phyloP scores from a whole-genome alignment of 2,329 filamentous ascomycete genomes.

The Alternaria conjuncta region DNA sequence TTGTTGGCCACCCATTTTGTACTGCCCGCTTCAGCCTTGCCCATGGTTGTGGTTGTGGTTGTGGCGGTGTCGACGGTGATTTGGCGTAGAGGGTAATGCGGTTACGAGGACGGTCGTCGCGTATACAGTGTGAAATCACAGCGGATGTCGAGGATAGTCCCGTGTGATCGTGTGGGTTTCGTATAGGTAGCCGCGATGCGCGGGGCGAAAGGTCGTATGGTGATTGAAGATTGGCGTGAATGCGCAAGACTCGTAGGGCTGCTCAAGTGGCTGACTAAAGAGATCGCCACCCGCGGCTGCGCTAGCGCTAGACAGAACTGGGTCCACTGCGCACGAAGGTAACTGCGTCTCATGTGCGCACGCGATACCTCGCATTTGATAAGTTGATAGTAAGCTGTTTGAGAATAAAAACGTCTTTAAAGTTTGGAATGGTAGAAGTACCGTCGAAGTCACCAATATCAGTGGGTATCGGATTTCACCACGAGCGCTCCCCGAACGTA shows the following conservation, averaged over 20 bases:
- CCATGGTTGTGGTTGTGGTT: constrained; percentile 63
- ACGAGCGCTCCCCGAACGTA: neutral
- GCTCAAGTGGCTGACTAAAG: constrained; percentile 1
- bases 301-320: neutral
- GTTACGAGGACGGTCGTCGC: neutral
- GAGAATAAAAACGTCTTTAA: no score
- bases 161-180: neutral
- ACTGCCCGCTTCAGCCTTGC: constrained; percentile 87
- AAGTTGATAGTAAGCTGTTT: no score
- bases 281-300: constrained; percentile 12
- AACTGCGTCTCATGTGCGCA: no score
- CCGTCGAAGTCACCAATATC: neutral
- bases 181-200: neutral
- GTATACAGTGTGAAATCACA: neutral
- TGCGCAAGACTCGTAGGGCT: constrained; percentile 10
- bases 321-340: neutral
- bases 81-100: neutral
- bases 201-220: neutral
- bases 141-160: neutral
- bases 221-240: neutral
- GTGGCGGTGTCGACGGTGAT: neutral
- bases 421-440: no score
- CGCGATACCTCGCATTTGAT: no score
- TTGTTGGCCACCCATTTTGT: constrained; percentile 92
- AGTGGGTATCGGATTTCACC: neutral